Conservation (phyloP, 108 stramenopile species). For the Nitzschia putrida region DNA sequence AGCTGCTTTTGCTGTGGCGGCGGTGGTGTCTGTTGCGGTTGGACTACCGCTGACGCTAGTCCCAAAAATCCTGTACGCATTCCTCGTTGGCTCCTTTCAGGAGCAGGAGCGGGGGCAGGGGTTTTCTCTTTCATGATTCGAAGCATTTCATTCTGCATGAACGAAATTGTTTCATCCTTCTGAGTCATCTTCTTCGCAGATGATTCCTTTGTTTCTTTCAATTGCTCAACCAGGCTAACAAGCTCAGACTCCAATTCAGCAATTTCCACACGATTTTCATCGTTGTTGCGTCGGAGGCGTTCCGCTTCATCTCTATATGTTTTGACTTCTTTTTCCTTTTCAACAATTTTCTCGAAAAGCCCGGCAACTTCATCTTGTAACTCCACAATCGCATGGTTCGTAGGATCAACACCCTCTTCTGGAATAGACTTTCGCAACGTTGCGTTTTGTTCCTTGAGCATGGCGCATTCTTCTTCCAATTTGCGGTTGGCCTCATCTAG, state of each 20-base stretch:
- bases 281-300: conserved; percentile 18
- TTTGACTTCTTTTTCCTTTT: conserved; percentile 33
- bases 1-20: neutral
- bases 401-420: conserved; percentile 13
- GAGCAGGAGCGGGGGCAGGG: conserved; percentile 1
- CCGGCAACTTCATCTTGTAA: conserved; percentile 35
- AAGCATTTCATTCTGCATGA: conserved; percentile 46
- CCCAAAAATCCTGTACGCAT: no score
- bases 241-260: conserved; percentile 32
- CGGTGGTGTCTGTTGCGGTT: neutral
- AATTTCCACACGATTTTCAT: conserved; percentile 20
- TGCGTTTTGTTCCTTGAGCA: conserved; percentile 7
- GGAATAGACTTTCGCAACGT: conserved; percentile 8
- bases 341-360: conserved; percentile 34
- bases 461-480: conserved; percentile 4
- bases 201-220: conserved; percentile 15
- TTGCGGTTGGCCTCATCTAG: conserved; percentile 8
- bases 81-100: no score
- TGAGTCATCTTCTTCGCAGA: conserved; percentile 27
- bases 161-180: conserved; percentile 40
- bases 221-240: conserved; percentile 15
- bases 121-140: conserved; percentile 41
- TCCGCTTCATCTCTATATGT: conserved; percentile 35
- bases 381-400: conserved; percentile 9
- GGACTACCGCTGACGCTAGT: neutral